Conservation (phyloP, 1,139 yeast genomes). For the Geotrichum aggregatum region DNA sequence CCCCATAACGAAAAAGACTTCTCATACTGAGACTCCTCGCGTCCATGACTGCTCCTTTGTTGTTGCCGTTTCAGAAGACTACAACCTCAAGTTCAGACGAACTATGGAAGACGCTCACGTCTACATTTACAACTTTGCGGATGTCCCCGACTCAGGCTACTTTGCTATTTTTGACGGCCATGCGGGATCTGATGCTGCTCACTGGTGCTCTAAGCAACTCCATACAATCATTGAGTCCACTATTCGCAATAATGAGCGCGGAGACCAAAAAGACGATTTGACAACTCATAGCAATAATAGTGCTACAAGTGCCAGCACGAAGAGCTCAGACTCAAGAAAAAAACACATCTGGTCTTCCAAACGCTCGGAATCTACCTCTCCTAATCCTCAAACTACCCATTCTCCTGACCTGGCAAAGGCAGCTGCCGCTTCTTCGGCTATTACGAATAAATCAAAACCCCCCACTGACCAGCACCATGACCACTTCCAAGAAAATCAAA, state of each 20-base stretch:
- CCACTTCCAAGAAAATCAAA: neutral
- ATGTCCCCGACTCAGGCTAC: constrained; percentile 86
- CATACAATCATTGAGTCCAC: constrained; percentile 62
- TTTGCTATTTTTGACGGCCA: constrained; percentile 97
- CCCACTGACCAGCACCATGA: constrained; percentile 5
- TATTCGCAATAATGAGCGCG: constrained; percentile 33
- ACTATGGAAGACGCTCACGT: constrained; percentile 98
- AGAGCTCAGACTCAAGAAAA: constrained; percentile 7
- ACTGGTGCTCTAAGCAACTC: constrained; percentile 89
- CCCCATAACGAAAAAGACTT: constrained; percentile 21
- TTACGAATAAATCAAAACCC: constrained; percentile 2
- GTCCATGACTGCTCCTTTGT: constrained; percentile 32
- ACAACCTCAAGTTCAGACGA: constrained; percentile 71
- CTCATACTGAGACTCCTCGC: constrained; percentile 16
- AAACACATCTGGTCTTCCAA: constrained; percentile 7
- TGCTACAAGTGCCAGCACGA: constrained; percentile 1
- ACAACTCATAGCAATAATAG: neutral
- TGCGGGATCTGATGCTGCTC: constrained; percentile 90
- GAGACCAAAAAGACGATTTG: neutral
- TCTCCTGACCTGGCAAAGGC: neutral
- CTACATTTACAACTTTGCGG: constrained; percentile 87
- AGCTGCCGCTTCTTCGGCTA: neutral
- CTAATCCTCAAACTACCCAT: neutral
- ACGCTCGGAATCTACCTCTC: constrained; percentile 1
- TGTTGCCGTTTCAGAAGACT: constrained; percentile 89